A percentile compares a stretch with the other conserved stretches of the same genome.
phyloP scores from a whole-genome alignment of 2,329 filamentous ascomycete species.

The Septoria petroselini region DNA sequence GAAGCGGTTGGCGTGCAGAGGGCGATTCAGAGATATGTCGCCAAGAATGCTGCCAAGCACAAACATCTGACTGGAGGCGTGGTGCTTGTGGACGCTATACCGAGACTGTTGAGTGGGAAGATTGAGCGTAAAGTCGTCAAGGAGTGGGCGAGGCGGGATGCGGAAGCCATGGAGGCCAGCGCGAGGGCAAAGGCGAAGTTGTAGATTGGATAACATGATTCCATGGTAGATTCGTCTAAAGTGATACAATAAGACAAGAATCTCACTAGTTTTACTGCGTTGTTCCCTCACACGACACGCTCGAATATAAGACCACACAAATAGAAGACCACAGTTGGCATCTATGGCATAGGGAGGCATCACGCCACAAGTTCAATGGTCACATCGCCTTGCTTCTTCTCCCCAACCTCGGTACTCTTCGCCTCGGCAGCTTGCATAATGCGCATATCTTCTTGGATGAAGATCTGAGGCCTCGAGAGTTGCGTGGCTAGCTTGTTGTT shows the following conservation, averaged over 20 bases:
- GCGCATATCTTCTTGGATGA: conserved; percentile 25
- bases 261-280: too few relatives aligned
- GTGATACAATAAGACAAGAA: not conserved
- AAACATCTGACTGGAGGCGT: conserved; percentile 15
- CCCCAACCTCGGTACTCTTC: conserved; percentile 2
- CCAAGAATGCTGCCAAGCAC: conserved; percentile 13
- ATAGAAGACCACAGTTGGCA: too few relatives aligned
- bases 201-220: not conserved
- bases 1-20: not conserved
- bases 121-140: conserved; percentile 17
- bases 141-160: conserved; percentile 16
- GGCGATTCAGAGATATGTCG: conserved; percentile 7
- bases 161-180: not conserved
- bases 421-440: conserved; percentile 18
- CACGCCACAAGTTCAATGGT: conserved; percentile 18
- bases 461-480: conserved; percentile 22
- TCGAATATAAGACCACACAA: too few relatives aligned
- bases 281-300: too few relatives aligned
- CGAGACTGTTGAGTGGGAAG: conserved; percentile 14
- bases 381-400: conserved; percentile 16
- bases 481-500: conserved; percentile 26
- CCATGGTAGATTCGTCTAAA: not conserved
- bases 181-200: conserved; percentile 3
- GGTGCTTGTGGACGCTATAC: conserved; percentile 12
- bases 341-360: too few relatives aligned